Evolutionary conservation across 352 stramenopile species (phyloP), one percentile per base, ranked within the genome.

Genomic region (Phytophthora ohioensis): DNA sequence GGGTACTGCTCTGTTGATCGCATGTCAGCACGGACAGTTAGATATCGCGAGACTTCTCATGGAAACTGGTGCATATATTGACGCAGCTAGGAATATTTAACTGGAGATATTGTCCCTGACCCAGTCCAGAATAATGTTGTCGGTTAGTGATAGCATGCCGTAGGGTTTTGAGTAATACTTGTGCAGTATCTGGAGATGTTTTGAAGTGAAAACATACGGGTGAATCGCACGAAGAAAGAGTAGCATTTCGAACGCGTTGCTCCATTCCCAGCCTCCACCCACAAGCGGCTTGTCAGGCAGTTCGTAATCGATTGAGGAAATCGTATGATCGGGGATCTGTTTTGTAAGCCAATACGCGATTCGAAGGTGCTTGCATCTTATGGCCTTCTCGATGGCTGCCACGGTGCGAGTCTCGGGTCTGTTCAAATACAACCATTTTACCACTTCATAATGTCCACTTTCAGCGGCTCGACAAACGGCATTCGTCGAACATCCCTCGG

Each of bases 281-380:
- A 55, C 15, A 21, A 38, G 48, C 27, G 12, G 31, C 32, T 32
- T 43, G 31, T 57, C 32, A 38, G 10, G 27, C 46, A 35, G 11
- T 53, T 21, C 17, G 17, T 21, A 21, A 35, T 17, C 45, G 2
- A 30, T 32, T 3, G 17, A 21, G 17, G 17, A 21, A 43, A 57
- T 30, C 6, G 1, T 15, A 15, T n/a, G 21, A 3, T 43, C 2
- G 0, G 49, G n/a, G 43, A 12, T 43, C 34, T 57, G 42, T 32
- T 34, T 42, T 7, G 49, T 13, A 57, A 67, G 32, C 48, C 59
- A 67, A 3, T 52, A 27, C 48, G 59, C 48, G 10, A 60, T 58
- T 13, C 21, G 59, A 9, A 67, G 38, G 13, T 67, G 59, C 27
- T 39, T 32, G 21, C 15, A 38, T 21, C 32, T 27, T 21, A 69